phyloP scores from a whole-genome alignment of 805 yeast species.

The Wickerhamiella azyma region DNA sequence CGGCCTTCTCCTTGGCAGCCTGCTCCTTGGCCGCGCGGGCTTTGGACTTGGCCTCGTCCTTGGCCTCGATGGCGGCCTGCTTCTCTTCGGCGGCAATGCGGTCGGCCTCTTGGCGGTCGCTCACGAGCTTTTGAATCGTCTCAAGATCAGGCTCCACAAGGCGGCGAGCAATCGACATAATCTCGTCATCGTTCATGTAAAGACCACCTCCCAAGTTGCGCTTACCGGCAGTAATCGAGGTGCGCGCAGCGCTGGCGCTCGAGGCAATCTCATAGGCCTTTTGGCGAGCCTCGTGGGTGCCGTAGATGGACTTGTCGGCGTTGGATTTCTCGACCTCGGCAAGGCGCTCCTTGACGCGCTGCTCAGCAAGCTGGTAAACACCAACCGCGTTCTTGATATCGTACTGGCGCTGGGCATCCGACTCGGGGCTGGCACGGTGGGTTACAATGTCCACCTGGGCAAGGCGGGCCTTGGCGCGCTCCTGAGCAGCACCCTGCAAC shows the following conservation, averaged over 20 bases:
- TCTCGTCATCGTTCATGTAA: conserved; percentile 57
- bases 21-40: conserved; percentile 13
- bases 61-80: conserved; percentile 28
- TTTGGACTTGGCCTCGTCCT: conserved; percentile 29
- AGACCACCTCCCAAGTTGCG: conserved; percentile 83
- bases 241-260: conserved; percentile 45
- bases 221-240: conserved; percentile 35
- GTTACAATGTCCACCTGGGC: conserved; percentile 18
- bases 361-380: conserved; percentile 20
- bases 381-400: conserved; percentile 18
- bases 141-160: conserved; percentile 72
- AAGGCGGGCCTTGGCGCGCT: conserved; percentile 22
- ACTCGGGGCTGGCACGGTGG: conserved; percentile 14
- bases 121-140: conserved; percentile 59
- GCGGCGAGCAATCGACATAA: conserved; percentile 64
- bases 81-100: conserved; percentile 28
- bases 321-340: conserved; percentile 30
- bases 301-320: conserved; percentile 29
- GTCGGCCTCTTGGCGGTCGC: conserved; percentile 49
- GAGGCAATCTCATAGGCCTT: conserved; percentile 70
- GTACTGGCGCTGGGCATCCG: conserved; percentile 13
- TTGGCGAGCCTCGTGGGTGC: conserved; percentile 46
- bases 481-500: conserved; percentile 23
- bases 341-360: conserved; percentile 23
- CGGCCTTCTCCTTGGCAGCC: conserved; percentile 25